phyloP scores from a whole-genome alignment of 2,329 filamentous ascomycete genomes.

The Cercospora sp. region DNA sequence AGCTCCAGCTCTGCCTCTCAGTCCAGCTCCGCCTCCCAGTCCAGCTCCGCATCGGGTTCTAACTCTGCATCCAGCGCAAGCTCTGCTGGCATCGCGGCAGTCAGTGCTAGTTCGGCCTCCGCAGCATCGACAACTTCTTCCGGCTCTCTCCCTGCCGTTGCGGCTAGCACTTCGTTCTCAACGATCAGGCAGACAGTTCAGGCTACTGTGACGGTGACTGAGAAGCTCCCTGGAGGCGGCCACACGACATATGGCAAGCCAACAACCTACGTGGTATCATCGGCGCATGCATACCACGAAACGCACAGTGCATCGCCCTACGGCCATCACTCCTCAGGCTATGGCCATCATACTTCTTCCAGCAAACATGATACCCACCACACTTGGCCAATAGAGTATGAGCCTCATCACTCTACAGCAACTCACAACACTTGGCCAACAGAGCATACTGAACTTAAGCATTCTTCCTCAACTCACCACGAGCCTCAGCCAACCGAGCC shows the following conservation, averaged over 20 bases:
- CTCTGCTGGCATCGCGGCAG: not conserved
- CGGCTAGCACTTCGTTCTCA: not conserved
- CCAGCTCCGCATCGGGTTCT: not conserved
- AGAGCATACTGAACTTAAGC: not conserved
- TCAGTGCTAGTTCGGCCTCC: not conserved
- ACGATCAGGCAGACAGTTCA: not conserved
- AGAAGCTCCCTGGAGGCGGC: conserved; percentile 8
- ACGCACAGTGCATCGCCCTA: not conserved
- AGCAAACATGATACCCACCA: not conserved
- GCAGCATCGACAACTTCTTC: not conserved
- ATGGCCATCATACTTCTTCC: not conserved
- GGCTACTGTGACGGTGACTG: conserved; percentile 2
- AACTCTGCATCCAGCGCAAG: not conserved
- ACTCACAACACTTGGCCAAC: not conserved
- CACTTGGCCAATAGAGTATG: not conserved
- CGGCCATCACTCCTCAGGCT: not conserved
- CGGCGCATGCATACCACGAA: not conserved
- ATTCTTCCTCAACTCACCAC: not conserved
- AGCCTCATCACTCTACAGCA: not conserved
- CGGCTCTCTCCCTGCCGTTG: not conserved
- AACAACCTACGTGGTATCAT: conserved; percentile 11
- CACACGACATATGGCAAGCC: conserved; percentile 9
- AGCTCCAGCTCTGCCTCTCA: not conserved
- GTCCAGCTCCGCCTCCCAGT: not conserved
- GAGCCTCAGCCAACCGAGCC: not conserved